phyloP scores from a whole-genome alignment of 495 filamentous ascomycete species.

The Trichoderma gamsii region DNA sequence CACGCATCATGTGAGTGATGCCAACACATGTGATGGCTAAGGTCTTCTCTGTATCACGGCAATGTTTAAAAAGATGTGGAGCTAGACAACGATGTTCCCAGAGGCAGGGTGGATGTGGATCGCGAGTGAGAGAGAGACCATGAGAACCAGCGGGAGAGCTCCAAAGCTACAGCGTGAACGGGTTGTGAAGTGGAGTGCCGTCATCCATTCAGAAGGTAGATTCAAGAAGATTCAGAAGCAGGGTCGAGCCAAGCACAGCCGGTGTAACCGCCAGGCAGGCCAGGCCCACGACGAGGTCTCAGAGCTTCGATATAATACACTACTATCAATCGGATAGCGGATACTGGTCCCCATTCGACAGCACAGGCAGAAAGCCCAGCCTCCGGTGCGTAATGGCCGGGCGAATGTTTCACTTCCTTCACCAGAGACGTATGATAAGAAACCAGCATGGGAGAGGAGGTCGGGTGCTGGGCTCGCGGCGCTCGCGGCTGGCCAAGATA shows the following conservation, averaged over 20 bases:
- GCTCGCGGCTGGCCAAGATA: not conserved
- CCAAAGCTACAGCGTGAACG: not conserved
- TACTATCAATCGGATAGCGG: not conserved
- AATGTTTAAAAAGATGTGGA: slow-evolving; percentile 4
- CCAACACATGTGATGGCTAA: not conserved
- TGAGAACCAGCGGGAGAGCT: not conserved
- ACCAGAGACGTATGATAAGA: not conserved
- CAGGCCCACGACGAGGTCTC: not conserved
- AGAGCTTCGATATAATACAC: not conserved
- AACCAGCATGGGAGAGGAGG: not conserved
- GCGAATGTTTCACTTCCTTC: not conserved
- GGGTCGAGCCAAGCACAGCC: not conserved
- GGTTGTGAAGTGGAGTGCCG: not conserved
- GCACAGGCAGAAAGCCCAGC: not conserved
- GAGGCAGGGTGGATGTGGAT: not conserved
- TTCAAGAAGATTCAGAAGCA: not conserved
- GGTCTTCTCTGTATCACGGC: not conserved
- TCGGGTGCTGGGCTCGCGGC: not conserved
- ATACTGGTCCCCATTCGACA: not conserved
- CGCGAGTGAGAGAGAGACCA: not conserved
- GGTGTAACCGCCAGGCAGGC: not conserved
- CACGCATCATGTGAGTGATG: not conserved
- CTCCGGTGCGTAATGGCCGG: not conserved
- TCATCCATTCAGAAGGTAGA: not conserved
- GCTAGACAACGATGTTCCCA: not conserved